Conservation (phyloP, 148 eudicot species). For the Limonium bicolor region DNA sequence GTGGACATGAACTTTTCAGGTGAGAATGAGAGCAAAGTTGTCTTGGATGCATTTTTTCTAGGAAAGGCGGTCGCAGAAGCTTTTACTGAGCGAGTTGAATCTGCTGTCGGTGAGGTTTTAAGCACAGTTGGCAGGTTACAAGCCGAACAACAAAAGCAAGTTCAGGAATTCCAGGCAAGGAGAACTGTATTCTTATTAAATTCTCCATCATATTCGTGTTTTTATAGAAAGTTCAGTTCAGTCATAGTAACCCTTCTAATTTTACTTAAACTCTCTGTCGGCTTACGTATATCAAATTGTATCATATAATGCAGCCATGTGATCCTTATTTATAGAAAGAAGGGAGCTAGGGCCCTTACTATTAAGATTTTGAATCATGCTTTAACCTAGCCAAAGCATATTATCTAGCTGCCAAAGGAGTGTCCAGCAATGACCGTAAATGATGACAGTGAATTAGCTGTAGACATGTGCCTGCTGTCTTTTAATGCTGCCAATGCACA, state of each 20-base stretch:
- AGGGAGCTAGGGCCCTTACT: not conserved
- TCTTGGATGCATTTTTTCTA: slow-evolving; percentile 95
- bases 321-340: not conserved
- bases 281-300: too few species aligned
- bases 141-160: slow-evolving; percentile 92
- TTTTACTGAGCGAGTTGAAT: slow-evolving; percentile 71
- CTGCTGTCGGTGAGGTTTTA: slow-evolving; percentile 78
- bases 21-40: slow-evolving; percentile 49
- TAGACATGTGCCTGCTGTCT: too few species aligned
- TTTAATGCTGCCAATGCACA: too few species aligned
- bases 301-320: not conserved
- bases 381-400: too few species aligned
- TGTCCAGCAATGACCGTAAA: too few species aligned
- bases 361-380: too few species aligned
- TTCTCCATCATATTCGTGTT: not conserved
- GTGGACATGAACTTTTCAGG: slow-evolving; percentile 45
- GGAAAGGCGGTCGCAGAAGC: slow-evolving; percentile 94
- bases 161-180: slow-evolving; percentile 76
- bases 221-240: not conserved
- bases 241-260: too few species aligned
- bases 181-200: not conserved
- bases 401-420: too few species aligned
- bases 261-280: too few species aligned
- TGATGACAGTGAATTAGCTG: too few species aligned
- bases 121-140: slow-evolving; percentile 82